Base-by-base conservation (phyloP, 495 filamentous ascomycete species). In the Annulohypoxylon bovei region DNA sequence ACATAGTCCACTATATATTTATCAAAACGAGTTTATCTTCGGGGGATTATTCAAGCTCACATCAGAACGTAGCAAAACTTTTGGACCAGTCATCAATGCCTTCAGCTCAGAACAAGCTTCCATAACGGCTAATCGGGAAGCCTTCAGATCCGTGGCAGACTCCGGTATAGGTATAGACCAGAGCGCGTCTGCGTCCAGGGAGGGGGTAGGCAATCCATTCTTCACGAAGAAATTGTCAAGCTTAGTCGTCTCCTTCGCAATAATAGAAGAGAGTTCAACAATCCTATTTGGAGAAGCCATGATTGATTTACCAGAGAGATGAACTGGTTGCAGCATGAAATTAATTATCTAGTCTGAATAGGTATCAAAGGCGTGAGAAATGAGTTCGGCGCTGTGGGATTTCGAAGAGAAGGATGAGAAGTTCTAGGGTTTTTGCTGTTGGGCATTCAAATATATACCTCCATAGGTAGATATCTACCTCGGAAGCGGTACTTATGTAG, bases 41-140 rank as follows among this genome's bases (percentile, higher is more conserved):
- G n/a, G 3, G 30, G 2, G 8, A 14, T 39, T 42, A 0, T 25
- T 11, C 0, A 37, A n/a, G n/a, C 27, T 68, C 1, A 65, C 69
- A 3, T 72, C 27, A 22, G 62, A 65, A 14, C 27, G 23, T 11
- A 73, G 12, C 6, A 73, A 61, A 4, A 65, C 22, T 33, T 66
- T 69, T 0, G 65, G 65, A 9, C 70, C 65, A 6, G 58, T 73
- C 25, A 73, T 37, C 23, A 73, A 22, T 0, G 55, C 61, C 20
- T 68, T 54, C 2, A 73, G 20, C 37, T 73, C 65, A 3, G 70
- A 66, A 22, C 65, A 68, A 25, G 70, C 70, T n/a, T 69, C 65
- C 6, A 69, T 66, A 0, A 73, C 40, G 9, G 60, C 47, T 2
- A 20, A 2, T 16, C 65, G 14, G 12, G 60, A 44, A 11, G 49